Evolutionary conservation across 306 rosid genomes (phyloP), one percentile per base, ranked within the genome.

Genomic region (Quercus robur): DNA sequence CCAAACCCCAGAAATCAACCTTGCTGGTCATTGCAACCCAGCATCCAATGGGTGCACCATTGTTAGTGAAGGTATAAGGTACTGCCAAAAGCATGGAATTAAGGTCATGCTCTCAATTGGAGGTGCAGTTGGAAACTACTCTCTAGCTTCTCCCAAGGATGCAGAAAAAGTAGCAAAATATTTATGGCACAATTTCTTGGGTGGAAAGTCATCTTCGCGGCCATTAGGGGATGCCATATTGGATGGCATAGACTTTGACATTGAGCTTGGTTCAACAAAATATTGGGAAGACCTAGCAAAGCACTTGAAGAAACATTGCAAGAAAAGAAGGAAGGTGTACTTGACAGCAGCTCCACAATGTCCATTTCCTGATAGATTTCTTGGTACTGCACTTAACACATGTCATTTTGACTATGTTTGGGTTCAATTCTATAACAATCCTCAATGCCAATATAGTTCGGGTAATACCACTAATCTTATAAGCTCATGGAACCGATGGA

Each of bases 291-390:
- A 78, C 26, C 89, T 93, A 17, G 97, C 94, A 23, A 75, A 80
- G 7, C 69, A 81, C 56, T 74, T 91, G 0, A 87, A 91, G 71
- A 74, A 13, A 0, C 83, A 85, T 73, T 62, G 74, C 61, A 77
- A 71, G 12, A 51, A 0, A 0, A 78, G 55, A 33, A 80, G 75
- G 35, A 58, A 18, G 13, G 89, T 92, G 55, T 87, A 87, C 88
- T 81, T 92, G 38, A 64, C 85, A 56, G 97, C 89, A 31, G 95
- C 97, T 20, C 97, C 95, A n/a, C 97, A 92, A 26, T 92, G 97
- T 66, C 97, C 95, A 49, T 78, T 84, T 77, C 97, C 97, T 12
- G 97, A 90, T 79, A 78, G 26, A 1, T 86, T 78, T 28, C 63
- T 90, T 4, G 91, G 86, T 5, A 80, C 51, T 41, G 90, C 96